These are phyloP conservation scores for Borovskyia barvae DNA, from an alignment of 208 protist genomes.

Conservation along the genomic window DNA sequence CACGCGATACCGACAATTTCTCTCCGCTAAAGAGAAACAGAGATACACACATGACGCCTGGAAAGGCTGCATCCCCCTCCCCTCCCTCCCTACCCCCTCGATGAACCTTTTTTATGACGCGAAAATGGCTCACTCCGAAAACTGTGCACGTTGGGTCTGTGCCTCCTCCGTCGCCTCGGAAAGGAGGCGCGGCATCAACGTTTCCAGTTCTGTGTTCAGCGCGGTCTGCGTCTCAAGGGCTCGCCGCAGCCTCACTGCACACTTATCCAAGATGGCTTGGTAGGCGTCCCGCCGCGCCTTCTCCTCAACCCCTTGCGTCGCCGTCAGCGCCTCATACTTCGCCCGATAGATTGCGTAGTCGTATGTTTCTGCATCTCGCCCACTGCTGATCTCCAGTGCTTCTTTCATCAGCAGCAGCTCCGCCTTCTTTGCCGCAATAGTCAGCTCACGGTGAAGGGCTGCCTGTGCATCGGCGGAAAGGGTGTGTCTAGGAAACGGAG, in stretches of 20 bases:
- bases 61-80: too few relatives aligned
- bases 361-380: conserved; percentile 29
- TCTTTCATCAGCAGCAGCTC: conserved; percentile 75
- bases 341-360: conserved; percentile 52
- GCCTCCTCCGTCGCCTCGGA: conserved; percentile 79
- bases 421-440: conserved; percentile 43
- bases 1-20: too few relatives aligned
- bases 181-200: conserved; percentile 60
- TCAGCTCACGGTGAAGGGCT: conserved; percentile 48
- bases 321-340: conserved; percentile 35
- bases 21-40: too few relatives aligned
- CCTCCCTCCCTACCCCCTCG: too few relatives aligned
- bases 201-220: conserved; percentile 68
- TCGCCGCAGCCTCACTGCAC: conserved; percentile 48
- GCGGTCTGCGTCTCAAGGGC: conserved; percentile 53
- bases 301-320: conserved; percentile 44
- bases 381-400: conserved; percentile 72
- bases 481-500: conserved; percentile 34
- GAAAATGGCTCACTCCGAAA: conserved; percentile 20
- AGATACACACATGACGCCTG: too few relatives aligned
- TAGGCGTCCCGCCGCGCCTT: conserved; percentile 35
- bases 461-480: conserved; percentile 53
- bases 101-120: too few relatives aligned
- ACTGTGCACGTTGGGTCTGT: conserved; percentile 39
- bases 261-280: conserved; percentile 37